Conservation (phyloP, 345 rosid species). For the Syzygium oleosum region DNA sequence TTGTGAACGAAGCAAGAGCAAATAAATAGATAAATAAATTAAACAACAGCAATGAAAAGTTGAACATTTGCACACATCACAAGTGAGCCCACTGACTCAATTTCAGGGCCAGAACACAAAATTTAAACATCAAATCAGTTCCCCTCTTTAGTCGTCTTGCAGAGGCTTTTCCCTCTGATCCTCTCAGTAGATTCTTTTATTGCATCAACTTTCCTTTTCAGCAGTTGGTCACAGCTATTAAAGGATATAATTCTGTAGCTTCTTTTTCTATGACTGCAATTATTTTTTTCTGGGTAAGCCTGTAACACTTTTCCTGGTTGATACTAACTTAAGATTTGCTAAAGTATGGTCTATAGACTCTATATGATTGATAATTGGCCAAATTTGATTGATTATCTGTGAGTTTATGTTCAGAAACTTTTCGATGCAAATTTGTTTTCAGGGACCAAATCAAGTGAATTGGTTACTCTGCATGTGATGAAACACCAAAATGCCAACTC, state of each 20-base stretch:
- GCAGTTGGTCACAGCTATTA: not conserved
- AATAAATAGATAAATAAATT: not conserved
- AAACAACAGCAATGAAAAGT: not conserved
- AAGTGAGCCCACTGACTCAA: not conserved
- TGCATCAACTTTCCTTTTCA: not conserved
- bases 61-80: not conserved
- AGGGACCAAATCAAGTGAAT: not conserved
- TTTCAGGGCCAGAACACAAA: not conserved
- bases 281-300: not conserved
- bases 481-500: not conserved
- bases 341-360: not conserved
- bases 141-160: not conserved
- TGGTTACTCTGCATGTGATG: not conserved
- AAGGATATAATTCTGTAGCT: not conserved
- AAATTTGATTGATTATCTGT: not conserved
- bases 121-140: not conserved
- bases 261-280: not conserved
- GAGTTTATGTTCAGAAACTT: not conserved
- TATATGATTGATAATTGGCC: not conserved
- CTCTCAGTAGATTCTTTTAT: not conserved
- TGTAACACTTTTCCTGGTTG: not conserved
- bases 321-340: not conserved
- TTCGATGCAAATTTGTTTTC: not conserved
- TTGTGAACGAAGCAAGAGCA: not conserved
- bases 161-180: not conserved